Base-by-base conservation (phyloP, 2,329 filamentous ascomycete genomes). In the Arthroderma uncinatum region DNA sequence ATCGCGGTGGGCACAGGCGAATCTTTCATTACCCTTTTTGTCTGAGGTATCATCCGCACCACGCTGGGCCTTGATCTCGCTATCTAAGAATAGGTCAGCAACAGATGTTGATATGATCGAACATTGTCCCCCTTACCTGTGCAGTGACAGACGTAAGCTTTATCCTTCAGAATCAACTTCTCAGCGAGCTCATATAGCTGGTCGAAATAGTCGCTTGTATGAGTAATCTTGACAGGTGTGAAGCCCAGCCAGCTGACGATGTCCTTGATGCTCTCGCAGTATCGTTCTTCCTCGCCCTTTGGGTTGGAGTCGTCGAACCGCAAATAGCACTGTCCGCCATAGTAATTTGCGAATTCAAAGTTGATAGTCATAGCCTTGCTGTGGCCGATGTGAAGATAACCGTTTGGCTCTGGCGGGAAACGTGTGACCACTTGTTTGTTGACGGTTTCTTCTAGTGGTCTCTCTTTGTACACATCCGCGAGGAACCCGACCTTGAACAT, bases 231-330 rank as follows among this genome's bases (percentile, higher is more conserved):
- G 63, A 80, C 80, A 0, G 91, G 91, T 62, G 81, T 84, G 67
- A 95, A 96, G 5, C 65, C 71, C 5, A 96, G 78, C 93, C 93
- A 97, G 64, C 79, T 74, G 54, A 96, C 81, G 68, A 92, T 89
- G 61, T 96, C 89, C 65, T 89, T 78, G 63, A 97, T 97, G n/a
- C 89, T 86, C 9, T 80, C 81, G 68, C 94, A 94, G 72, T 91
- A 97, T 58, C 85, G 80, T 72, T 95, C 88, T 69, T 96, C 87
- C 71, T 97, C 93, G 50, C 87, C 88, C 62, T 91, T 89, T 1
- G 93, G 93, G 70, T 97, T 97, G 12, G 93, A 97, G 66, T 97
- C 93, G 70, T 97, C 93, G 70, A 88, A 95, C 65, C 92, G 81
- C 60, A 90, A 73, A 66, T 86, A 85, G 71, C 83, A 87, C 60